phyloP scores from a whole-genome alignment of 2,329 filamentous ascomycete genomes.

The Aspergillus aculeatus region DNA sequence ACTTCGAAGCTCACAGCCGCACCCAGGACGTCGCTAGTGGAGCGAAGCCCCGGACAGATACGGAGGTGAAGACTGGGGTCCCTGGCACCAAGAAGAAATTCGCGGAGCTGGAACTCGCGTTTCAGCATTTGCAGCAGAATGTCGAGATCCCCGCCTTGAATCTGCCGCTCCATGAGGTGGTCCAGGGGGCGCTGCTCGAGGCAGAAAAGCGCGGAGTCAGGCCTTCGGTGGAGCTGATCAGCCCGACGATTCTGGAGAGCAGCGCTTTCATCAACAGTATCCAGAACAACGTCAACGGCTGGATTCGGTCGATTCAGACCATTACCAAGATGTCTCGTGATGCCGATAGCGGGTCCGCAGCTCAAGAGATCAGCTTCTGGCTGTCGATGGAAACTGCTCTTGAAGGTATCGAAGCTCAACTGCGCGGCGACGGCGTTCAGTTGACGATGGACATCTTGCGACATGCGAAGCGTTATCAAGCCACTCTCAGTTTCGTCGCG shows the following conservation, averaged over 20 bases:
- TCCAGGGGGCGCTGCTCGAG: constrained; percentile 80
- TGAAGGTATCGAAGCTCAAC: constrained; percentile 85
- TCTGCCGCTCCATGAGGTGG: constrained; percentile 81
- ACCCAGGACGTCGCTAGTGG: constrained; percentile 67
- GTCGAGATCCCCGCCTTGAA: constrained; percentile 94
- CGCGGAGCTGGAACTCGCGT: constrained; percentile 85
- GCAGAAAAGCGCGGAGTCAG: constrained; percentile 66
- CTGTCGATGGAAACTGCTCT: constrained; percentile 92
- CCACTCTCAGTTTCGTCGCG: constrained; percentile 91
- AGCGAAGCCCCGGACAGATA: constrained; percentile 71
- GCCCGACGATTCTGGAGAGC: constrained; percentile 73
- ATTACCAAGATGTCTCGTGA: constrained; percentile 95
- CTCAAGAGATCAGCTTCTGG: constrained; percentile 99
- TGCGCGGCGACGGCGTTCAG: constrained; percentile 82
- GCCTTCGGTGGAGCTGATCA: constrained; percentile 76
- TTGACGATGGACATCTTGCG: constrained; percentile 93
- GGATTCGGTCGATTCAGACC: constrained; percentile 97
- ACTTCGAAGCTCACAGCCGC: constrained; percentile 95
- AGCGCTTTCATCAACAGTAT: constrained; percentile 91
- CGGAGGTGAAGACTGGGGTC: constrained; percentile 89
- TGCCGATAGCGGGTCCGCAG: constrained; percentile 72
- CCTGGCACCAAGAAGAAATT: constrained; percentile 97
- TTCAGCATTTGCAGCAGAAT: constrained; percentile 93
- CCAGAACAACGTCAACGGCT: constrained; percentile 89
- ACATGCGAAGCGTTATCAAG: constrained; percentile 96